Evolutionary conservation across 306 rosid species (phyloP).

Genomic region (Malus orientalis): DNA sequence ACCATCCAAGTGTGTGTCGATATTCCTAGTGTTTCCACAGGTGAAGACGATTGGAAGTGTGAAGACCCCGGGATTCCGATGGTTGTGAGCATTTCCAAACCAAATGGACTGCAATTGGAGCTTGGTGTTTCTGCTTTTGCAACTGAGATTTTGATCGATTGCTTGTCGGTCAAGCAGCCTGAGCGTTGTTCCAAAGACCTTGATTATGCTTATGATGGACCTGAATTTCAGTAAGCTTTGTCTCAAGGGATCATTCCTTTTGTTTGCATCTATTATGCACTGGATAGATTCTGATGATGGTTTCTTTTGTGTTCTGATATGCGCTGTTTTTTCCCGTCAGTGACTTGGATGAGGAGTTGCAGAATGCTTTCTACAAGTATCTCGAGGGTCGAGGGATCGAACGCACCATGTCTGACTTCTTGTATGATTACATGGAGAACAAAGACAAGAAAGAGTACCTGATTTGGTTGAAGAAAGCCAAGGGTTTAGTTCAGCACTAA

Average conservation of each 20-base stretch:
- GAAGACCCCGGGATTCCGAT: slow-evolving; percentile 60
- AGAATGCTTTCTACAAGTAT: slow-evolving; percentile 69
- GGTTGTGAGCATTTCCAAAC: slow-evolving; percentile 58
- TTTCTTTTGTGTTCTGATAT: neutral
- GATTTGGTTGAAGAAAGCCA: slow-evolving; percentile 74
- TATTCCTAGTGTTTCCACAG: slow-evolving; percentile 36
- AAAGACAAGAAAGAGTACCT: slow-evolving; percentile 64
- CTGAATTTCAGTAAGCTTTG: slow-evolving; percentile 58
- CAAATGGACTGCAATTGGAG: slow-evolving; percentile 46
- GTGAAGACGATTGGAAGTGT: slow-evolving; percentile 9
- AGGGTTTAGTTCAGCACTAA: slow-evolving; percentile 60
- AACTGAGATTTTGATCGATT: slow-evolving; percentile 59
- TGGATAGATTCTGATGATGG: neutral
- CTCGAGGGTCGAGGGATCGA: slow-evolving; percentile 70
- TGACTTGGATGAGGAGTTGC: slow-evolving; percentile 84
- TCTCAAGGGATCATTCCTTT: neutral
- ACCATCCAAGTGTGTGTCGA: slow-evolving; percentile 63
- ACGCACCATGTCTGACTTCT: slow-evolving; percentile 43
- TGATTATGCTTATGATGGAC: slow-evolving; percentile 76
- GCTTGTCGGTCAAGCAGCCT: slow-evolving; percentile 51
- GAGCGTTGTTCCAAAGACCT: slow-evolving; percentile 44
- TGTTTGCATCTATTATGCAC: neutral
- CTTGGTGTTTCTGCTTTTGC: slow-evolving; percentile 72
- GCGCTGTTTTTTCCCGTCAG: slow-evolving; percentile 21
- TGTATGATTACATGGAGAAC: slow-evolving; percentile 59